These are phyloP conservation scores for Capsicum chinense DNA, from an alignment of 257 asterid genomes.

Conservation along the genomic window DNA sequence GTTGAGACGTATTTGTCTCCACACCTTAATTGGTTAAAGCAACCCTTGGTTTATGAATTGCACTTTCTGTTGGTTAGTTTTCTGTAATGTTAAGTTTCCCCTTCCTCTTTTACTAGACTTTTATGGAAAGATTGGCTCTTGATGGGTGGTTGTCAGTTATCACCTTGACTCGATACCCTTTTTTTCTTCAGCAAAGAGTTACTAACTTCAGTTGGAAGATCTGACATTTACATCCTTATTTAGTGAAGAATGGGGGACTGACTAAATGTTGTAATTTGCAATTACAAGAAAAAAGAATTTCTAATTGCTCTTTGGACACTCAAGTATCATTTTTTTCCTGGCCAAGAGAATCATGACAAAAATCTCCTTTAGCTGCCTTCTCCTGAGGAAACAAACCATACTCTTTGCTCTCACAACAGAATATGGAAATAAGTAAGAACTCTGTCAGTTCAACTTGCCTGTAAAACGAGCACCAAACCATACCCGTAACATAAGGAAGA, in stretches of 20 bases:
- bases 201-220: not conserved
- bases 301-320: not conserved
- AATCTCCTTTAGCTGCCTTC: conserved; percentile 4
- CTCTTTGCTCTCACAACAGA: not conserved
- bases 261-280: not conserved
- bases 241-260: not conserved
- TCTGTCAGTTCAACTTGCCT: not conserved
- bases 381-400: not conserved
- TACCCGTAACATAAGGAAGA: not conserved
- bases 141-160: not conserved
- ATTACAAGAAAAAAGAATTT: not conserved
- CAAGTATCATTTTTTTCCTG: not conserved
- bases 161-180: not conserved
- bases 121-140: not conserved
- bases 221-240: not conserved
- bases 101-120: not conserved
- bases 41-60: not conserved
- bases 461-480: not conserved
- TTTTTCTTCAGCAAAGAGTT: not conserved
- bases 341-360: not conserved
- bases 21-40: conserved; percentile 3
- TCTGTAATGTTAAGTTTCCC: not conserved
- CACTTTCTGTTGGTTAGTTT: not conserved
- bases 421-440: not conserved
- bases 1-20: not conserved